Percentiles rank a stretch among this genome's conserved stretches.
phyloP scores from a whole-genome alignment of 2,329 filamentous ascomycete species.

The Dothideomycetes sp. region DNA sequence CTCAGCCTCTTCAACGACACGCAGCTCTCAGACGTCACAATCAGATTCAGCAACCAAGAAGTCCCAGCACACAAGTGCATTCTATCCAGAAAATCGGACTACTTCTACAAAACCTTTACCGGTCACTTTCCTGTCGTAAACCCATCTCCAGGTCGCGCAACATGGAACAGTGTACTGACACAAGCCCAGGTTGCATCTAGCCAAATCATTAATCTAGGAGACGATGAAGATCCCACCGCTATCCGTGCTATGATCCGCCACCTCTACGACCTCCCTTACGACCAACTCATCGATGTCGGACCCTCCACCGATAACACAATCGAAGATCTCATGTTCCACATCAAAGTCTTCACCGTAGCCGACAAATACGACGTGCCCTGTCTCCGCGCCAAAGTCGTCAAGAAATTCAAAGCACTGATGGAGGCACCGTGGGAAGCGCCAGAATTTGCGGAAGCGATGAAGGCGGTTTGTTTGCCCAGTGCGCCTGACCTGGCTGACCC shows the following conservation, averaged over 20 bases:
- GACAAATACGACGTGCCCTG: conserved; percentile 11
- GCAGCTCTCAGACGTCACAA: neutral
- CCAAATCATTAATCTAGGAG: neutral
- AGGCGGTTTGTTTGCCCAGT: neutral
- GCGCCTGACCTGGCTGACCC: neutral
- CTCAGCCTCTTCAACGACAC: neutral
- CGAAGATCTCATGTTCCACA: conserved; percentile 4
- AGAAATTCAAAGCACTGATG: conserved; percentile 6
- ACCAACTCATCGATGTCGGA: neutral
- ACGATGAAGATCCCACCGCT: conserved; percentile 1
- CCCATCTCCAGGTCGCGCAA: too few relatives aligned
- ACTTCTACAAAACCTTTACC: neutral
- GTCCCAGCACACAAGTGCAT: conserved; percentile 2
- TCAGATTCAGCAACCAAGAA: neutral
- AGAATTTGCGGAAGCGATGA: neutral
- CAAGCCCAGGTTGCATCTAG: neutral
- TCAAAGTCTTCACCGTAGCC: conserved; percentile 9
- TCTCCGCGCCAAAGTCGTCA: conserved; percentile 6
- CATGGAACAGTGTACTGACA: too few relatives aligned
- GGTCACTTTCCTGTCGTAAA: neutral
- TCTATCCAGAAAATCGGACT: neutral
- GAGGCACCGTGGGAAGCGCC: neutral
- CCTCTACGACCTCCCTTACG: conserved; percentile 1
- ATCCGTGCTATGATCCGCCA: conserved; percentile 3
- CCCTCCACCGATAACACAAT: neutral